phyloP scores from a whole-genome alignment of 371 early-diverging fungal genomes.

The Chytridium lagenaria region DNA sequence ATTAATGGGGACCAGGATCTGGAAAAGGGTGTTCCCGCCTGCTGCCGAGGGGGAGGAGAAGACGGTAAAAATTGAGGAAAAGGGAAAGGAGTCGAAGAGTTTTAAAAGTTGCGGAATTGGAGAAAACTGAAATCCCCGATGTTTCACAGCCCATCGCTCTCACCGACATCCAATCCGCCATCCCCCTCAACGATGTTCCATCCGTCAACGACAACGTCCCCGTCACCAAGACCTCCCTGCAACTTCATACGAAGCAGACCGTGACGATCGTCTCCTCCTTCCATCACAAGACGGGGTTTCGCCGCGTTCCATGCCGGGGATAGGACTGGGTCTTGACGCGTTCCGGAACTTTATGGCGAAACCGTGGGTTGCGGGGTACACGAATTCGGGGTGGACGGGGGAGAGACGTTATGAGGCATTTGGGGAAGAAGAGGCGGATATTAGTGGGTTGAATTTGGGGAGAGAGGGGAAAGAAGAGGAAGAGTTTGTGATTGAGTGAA shows the following conservation, averaged over 20 bases:
- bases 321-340: not conserved
- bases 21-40: slow-evolving; percentile 10
- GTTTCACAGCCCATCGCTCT: too few species aligned
- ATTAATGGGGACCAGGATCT: not conserved
- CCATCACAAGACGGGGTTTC: not conserved
- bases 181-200: too few species aligned
- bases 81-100: not conserved
- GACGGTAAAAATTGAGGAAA: not conserved
- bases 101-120: not conserved
- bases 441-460: not conserved
- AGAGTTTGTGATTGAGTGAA: not conserved
- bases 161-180: not conserved
- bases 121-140: too few species aligned
- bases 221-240: too few species aligned
- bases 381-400: not conserved
- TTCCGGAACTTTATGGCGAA: not conserved
- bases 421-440: slow-evolving; percentile 7
- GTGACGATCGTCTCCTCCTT: not conserved
- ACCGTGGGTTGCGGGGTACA: not conserved
- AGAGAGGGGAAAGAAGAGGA: not conserved
- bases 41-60: not conserved
- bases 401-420: not conserved
- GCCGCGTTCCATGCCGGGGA: not conserved
- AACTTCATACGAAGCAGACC: not conserved
- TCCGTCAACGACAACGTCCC: too few species aligned